Base-by-base conservation (phyloP, 2,329 filamentous ascomycete genomes). In the Phyllosticta paracitricarpa region DNA sequence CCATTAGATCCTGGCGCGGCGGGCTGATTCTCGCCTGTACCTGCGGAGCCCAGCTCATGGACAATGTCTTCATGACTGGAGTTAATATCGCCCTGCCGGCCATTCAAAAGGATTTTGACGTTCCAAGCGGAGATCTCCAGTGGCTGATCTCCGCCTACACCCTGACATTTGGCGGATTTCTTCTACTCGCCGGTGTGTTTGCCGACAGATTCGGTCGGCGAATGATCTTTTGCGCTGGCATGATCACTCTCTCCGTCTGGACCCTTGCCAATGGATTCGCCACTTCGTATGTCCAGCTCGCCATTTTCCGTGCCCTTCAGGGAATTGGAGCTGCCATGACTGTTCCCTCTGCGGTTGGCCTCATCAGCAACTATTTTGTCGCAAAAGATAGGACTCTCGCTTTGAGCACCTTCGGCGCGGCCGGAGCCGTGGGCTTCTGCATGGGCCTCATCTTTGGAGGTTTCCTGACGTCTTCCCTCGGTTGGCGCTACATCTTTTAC, bases 281-380 rank as follows among this genome's bases (percentile, higher is more conserved):
- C 0, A 69, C 71, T 7, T 76, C 75, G 0, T 79, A 79, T 28
- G 74, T 76, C 33, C 74, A 76, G 56, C 66, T 77, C 0, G 72
- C 75, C 1, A 69, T 72, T 3, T 76, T 77, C 59, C 75, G 78
- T n/a, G 78, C 77, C 0, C 67, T 80, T 0, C 77, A 79, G 54
- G 78, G 78, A 1, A 71, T 79, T 9, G 77, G 77, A 0, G 70
- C 77, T 1, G 77, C 78, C 5, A 73, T 80, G 73, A 78, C 77
- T 2, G 70, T 80, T 0, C 78, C 78, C 1, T 77, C 78, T 0
- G 76, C 76, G 0, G 77, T 80, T 0, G 73, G 77, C 1, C 75
- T 81, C 24, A 78, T 81, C 58, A 73, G 57, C 61, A 62, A 62
- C 22, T 76, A 75, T 64, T 76, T 76, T 24, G 71, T 71, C 9